Percentiles rank a stretch among this genome's conserved stretches.
phyloP scores from a whole-genome alignment of 805 yeast species.

The Scheffersomyces amazonensis region DNA sequence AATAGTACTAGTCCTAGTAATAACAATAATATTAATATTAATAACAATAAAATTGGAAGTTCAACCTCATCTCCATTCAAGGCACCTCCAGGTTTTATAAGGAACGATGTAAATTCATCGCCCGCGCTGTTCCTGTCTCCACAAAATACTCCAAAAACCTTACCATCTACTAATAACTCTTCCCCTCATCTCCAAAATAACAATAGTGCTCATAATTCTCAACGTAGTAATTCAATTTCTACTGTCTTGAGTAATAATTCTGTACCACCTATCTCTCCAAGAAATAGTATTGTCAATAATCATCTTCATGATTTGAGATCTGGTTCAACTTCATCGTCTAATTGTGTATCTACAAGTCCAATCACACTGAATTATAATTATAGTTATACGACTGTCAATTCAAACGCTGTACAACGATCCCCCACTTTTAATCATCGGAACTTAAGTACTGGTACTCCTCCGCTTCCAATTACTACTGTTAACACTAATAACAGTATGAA shows the following conservation, averaged over 20 bases:
- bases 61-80: too few species aligned
- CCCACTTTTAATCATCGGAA: neutral
- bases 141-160: too few species aligned
- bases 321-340: neutral
- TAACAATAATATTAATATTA: too few species aligned
- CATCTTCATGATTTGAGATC: neutral
- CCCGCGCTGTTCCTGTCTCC: too few species aligned
- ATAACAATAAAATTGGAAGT: too few species aligned
- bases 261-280: conserved; percentile 5
- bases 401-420: neutral
- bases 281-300: conserved; percentile 5
- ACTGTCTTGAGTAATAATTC: neutral
- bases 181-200: neutral
- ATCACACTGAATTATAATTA: neutral
- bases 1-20: too few species aligned
- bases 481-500: conserved; percentile 1
- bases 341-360: neutral
- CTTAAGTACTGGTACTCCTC: neutral
- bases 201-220: neutral
- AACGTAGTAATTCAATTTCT: neutral
- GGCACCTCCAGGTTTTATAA: too few species aligned
- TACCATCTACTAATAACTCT: too few species aligned
- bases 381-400: neutral
- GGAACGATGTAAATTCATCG: too few species aligned
- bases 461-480: neutral